A percentile compares a stretch with the other conserved stretches of the same genome.
phyloP scores from a whole-genome alignment of 495 filamentous ascomycete genomes.

The Staphylotrichum tortipilum region DNA sequence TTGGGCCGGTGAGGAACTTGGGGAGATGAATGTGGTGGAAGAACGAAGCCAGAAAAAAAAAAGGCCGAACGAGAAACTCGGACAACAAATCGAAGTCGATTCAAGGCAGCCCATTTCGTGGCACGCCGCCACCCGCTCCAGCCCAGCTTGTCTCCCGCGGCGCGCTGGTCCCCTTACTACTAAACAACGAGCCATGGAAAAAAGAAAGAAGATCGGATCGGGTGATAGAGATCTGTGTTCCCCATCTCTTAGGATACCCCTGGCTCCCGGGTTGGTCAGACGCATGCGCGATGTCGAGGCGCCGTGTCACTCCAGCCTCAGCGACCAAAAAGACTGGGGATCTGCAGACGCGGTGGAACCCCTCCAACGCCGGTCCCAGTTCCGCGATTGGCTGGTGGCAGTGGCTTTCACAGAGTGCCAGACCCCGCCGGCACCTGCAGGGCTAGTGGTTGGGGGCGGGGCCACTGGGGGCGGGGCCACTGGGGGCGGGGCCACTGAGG shows the following conservation, averaged over 20 bases:
- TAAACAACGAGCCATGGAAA: not conserved
- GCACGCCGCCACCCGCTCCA: conserved; percentile 1
- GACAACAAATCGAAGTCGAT: too few species aligned
- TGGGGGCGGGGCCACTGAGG: too few species aligned
- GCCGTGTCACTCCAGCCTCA: not conserved
- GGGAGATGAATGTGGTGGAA: not conserved
- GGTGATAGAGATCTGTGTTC: not conserved
- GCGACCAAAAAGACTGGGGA: not conserved
- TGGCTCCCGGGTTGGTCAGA: not conserved
- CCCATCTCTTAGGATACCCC: not conserved
- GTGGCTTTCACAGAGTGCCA: too few species aligned
- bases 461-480: too few species aligned
- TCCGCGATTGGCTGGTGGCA: too few species aligned
- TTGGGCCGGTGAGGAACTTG: conserved; percentile 3
- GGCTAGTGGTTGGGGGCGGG: too few species aligned
- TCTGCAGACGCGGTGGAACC: too few species aligned
- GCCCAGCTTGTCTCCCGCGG: not conserved
- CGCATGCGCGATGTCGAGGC: not conserved
- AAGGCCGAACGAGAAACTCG: too few species aligned
- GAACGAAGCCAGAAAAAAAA: too few species aligned
- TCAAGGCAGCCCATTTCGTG: not conserved
- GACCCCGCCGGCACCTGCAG: too few species aligned
- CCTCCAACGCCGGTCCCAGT: too few species aligned
- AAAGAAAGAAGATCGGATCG: not conserved
- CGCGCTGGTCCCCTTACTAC: too few species aligned